Evolutionary conservation across 805 yeast species (phyloP).

Genomic region (Starmerella powellii): DNA sequence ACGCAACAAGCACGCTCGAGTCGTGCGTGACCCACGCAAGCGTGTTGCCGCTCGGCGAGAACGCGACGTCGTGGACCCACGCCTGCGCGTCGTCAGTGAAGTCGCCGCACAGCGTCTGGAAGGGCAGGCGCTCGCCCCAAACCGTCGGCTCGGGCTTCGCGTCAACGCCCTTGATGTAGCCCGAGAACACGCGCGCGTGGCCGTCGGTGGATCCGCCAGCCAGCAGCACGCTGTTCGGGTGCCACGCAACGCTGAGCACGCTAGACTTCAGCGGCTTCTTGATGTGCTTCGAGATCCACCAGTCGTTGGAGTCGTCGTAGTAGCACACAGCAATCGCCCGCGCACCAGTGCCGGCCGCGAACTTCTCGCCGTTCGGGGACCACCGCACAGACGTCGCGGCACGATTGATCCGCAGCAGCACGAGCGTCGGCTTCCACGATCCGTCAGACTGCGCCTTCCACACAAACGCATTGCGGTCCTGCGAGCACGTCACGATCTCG

Average conservation of each 20-base stretch:
- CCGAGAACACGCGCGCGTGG: conserved; percentile 77
- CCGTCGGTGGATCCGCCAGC: conserved; percentile 93
- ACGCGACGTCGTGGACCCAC: conserved; percentile 85
- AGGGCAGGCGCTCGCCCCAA: conserved; percentile 95
- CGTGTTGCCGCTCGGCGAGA: conserved; percentile 67
- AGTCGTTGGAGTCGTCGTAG: conserved; percentile 88
- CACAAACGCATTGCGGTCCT: conserved; percentile 93
- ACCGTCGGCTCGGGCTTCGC: conserved; percentile 63
- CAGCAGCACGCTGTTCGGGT: conserved; percentile 76
- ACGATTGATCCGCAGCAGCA: conserved; percentile 78
- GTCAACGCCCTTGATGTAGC: conserved; percentile 81
- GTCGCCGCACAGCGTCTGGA: conserved; percentile 82
- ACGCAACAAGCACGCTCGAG: conserved; percentile 66
- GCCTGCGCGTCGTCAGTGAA: conserved; percentile 58
- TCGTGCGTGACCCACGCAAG: conserved; percentile 80
- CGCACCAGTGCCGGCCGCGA: conserved; percentile 95
- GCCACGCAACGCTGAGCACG: conserved; percentile 77
- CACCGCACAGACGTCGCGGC: conserved; percentile 92
- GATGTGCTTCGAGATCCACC: conserved; percentile 99
- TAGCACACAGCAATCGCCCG: conserved; percentile 90
- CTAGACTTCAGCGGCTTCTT: conserved; percentile 90
- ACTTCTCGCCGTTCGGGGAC: conserved; percentile 91
- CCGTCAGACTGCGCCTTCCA: conserved; percentile 69
- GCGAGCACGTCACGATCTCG: conserved; percentile 89
- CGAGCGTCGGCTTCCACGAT: conserved; percentile 74